Conservation (phyloP, 2,329 filamentous ascomycete species). For the Pseudogymnoascus sp. region DNA sequence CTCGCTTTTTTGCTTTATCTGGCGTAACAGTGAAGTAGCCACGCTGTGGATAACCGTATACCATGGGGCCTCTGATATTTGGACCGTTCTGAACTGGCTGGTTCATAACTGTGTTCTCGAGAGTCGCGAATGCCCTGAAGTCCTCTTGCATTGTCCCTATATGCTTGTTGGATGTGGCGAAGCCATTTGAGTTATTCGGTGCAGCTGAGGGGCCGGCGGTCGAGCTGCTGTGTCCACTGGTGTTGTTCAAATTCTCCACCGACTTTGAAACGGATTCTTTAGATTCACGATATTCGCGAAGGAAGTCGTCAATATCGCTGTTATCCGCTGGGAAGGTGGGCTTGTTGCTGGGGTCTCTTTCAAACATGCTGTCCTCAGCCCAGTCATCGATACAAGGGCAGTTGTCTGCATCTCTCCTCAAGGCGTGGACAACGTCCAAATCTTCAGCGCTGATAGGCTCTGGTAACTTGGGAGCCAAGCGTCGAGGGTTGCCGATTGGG, state of each 20-base stretch:
- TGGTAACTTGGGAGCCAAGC: not conserved
- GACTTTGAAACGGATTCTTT: not conserved
- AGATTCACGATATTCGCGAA: not conserved
- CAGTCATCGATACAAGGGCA: not conserved
- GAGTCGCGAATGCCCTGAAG: not conserved
- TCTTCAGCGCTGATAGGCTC: not conserved
- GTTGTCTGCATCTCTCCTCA: not conserved
- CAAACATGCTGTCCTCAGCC: not conserved
- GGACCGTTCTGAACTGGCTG: not conserved
- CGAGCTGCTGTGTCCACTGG: not conserved
- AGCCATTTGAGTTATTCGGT: not conserved
- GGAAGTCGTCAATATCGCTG: not conserved
- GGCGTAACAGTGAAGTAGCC: not conserved
- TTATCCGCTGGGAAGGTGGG: not conserved
- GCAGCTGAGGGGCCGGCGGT: not conserved
- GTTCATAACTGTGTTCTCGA: not conserved
- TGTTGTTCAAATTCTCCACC: not conserved
- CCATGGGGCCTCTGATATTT: not conserved
- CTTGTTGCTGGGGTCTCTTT: not conserved
- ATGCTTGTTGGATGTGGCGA: not conserved
- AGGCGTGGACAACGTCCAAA: not conserved
- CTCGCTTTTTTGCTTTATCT: not conserved
- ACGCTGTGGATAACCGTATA: not conserved
- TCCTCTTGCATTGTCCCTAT: not conserved
- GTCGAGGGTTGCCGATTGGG: not conserved